Base-by-base conservation (phyloP, 148 eudicot genomes). In the Fagopyrum tataricum region DNA sequence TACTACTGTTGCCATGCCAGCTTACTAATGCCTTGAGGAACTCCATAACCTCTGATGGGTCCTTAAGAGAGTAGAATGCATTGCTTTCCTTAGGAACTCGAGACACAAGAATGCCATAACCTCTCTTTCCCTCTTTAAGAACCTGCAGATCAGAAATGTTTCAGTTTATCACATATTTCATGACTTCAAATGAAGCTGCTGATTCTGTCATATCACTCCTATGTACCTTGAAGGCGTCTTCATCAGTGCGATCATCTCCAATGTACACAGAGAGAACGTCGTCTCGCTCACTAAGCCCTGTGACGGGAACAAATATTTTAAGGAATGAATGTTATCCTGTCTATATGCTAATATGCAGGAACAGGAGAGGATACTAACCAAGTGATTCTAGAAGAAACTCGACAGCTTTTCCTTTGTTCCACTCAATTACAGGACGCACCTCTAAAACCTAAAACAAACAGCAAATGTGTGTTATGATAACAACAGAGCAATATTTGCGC, bases 351-450 rank as follows among this genome's bases (percentile, higher is more conserved):
- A 31, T 31, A 31, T 31, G 37, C 37, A 31, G 37, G 37, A 31
- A 31, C 37, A 31, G 37, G 37, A 31, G 37, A 31, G 37, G 37
- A 31, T 31, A 31, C 37, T 31, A 31, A 92, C 99, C 99, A 24
- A 96, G 94, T 59, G 97, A 85, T 76, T 96, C 93, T 13, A 96
- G 93, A 62, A 96, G 75, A 78, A 96, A 96, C 78, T 92, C 94
- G 5, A 92, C 92, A 46, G 99, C 99, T 83, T 92, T 96, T 77
- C 97, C 99, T 84, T 96, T 96, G 83, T 96, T 87, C 99, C 99
- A 96, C 62, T 87, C 83, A 74, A 96, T 89, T 76, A 90, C 86
- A 56, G 99, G 99, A 4, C 97, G 88, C 66, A 96, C 85, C 78
- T 96, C 99, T 79, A 96, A 84, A 82, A 96, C 99, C 90, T 86